Evolutionary conservation across 495 filamentous ascomycete genomes (phyloP).

Genomic region (Xylaria curta): DNA sequence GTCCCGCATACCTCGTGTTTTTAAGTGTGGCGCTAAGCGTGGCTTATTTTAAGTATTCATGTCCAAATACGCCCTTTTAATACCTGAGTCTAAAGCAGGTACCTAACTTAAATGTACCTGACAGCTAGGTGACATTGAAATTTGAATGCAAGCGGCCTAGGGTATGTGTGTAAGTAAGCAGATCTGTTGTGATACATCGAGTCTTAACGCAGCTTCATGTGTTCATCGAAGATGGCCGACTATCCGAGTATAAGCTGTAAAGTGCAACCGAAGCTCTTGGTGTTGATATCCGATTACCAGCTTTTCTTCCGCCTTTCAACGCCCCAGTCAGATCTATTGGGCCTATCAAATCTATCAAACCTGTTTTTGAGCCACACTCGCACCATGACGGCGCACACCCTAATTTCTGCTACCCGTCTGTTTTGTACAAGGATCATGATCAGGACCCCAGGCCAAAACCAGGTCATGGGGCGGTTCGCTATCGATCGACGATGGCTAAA

Average conservation of each 20-base stretch:
- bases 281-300: not conserved
- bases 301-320: not conserved
- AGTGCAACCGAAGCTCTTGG: not conserved
- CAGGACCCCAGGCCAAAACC: not conserved
- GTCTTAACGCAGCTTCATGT: conserved; percentile 1
- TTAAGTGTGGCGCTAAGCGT: conserved; percentile 17
- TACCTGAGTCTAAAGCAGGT: not conserved
- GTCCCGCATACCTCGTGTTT: conserved; percentile 4
- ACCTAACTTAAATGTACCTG: conserved; percentile 12
- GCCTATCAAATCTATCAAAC: conserved; percentile 11
- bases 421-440: conserved; percentile 7
- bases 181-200: not conserved
- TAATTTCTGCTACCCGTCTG: conserved; percentile 12
- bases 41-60: not conserved
- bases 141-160: conserved; percentile 1
- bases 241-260: not conserved
- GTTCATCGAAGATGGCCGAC: not conserved
- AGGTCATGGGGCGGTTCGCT: conserved; percentile 12
- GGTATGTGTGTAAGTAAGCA: not conserved
- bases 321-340: not conserved
- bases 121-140: not conserved
- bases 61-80: not conserved
- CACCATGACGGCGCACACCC: conserved; percentile 12
- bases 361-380: conserved; percentile 8
- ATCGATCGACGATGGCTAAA: conserved; percentile 15